A percentile compares a stretch with the other conserved stretches of the same genome.
These are phyloP conservation scores for Salix arbutifolia DNA, from an alignment of 345 rosid genomes.

Conservation along the genomic window DNA sequence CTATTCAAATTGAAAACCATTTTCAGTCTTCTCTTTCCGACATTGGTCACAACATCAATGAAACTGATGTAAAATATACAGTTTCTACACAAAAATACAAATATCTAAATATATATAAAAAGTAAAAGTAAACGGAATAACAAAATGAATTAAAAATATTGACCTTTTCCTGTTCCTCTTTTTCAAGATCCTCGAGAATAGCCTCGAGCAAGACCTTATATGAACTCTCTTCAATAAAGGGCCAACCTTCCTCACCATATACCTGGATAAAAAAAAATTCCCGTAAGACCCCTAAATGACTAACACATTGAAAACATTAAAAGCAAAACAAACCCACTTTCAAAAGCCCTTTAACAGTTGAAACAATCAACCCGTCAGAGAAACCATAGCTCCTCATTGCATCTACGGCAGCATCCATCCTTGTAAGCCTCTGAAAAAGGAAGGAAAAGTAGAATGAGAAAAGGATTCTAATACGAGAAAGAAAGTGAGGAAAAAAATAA, in stretches of 20 bases:
- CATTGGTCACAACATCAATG: too few relatives aligned
- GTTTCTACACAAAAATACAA: not conserved
- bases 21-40: too few relatives aligned
- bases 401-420: constrained; percentile 48
- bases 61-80: not conserved
- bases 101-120: not conserved
- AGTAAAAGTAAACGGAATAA: not conserved
- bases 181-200: constrained; percentile 31
- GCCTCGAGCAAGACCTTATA: constrained; percentile 35
- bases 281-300: not conserved
- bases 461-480: not conserved
- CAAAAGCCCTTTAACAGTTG: constrained; percentile 34
- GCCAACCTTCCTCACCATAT: constrained; percentile 42
- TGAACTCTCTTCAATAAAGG: constrained; percentile 40
- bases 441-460: not conserved
- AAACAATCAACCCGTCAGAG: not conserved
- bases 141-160: not conserved
- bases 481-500: not conserved
- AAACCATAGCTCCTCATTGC: constrained; percentile 40
- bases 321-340: constrained; percentile 18
- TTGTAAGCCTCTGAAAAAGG: constrained; percentile 9
- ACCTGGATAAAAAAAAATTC: constrained; percentile 20
- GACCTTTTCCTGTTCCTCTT: constrained; percentile 19
- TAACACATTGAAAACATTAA: not conserved
- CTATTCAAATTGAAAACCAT: too few relatives aligned